These are phyloP conservation scores for Phylloporus arenicola DNA, from an alignment of 768 basidiomycete genomes.

Conservation along the genomic window DNA sequence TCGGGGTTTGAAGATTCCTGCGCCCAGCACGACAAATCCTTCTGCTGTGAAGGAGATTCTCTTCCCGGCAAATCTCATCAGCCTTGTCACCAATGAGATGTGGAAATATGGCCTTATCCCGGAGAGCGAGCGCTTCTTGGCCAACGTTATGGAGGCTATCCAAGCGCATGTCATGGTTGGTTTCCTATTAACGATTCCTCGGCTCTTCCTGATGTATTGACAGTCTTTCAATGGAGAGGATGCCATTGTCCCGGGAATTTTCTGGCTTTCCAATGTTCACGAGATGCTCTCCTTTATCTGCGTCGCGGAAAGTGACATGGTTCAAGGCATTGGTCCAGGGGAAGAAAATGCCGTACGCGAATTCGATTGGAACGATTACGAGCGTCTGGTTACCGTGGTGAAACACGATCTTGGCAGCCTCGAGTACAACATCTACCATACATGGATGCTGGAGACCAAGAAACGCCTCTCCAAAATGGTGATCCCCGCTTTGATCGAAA, in stretches of 20 bases:
- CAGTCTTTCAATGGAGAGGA: conserved; percentile 92
- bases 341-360: conserved; percentile 87
- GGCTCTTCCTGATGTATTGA: conserved; percentile 4
- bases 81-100: conserved; percentile 99
- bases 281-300: conserved; percentile 99
- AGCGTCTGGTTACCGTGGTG: conserved; percentile 93
- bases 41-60: conserved; percentile 96
- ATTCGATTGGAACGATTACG: conserved; percentile 97
- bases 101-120: conserved; percentile 98
- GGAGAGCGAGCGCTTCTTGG: conserved; percentile 96
- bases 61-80: conserved; percentile 98
- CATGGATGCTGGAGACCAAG: conserved; percentile 98
- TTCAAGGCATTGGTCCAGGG: conserved; percentile 95
- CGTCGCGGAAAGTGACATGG: conserved; percentile 97
- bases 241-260: conserved; percentile 92
- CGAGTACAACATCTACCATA: conserved; percentile 99
- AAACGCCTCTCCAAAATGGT: conserved; percentile 96
- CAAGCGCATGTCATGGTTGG: conserved; percentile 97
- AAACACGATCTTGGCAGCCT: conserved; percentile 97
- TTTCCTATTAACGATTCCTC: conserved; percentile 11
- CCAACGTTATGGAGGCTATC: conserved; percentile 97
- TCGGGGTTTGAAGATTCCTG: conserved; percentile 87
- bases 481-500: conserved; percentile 97
- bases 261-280: conserved; percentile 99
- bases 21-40: conserved; percentile 83